Base-by-base conservation (phyloP, 1,139 yeast species). In the Komagataea norvegica region DNA sequence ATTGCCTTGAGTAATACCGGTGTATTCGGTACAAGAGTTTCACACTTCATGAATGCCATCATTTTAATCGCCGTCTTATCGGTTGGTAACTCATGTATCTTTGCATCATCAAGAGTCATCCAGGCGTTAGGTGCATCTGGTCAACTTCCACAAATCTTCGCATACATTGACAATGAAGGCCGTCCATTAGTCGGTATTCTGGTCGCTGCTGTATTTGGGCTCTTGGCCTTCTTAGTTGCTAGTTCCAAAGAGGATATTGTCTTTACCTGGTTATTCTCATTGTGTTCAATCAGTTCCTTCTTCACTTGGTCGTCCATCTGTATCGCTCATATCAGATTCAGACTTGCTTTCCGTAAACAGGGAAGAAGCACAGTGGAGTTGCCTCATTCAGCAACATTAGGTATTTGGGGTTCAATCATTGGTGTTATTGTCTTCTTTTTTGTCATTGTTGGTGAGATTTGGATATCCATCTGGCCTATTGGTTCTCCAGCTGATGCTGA, bases 241-340 rank as follows among this genome's bases (percentile, higher is more conserved):
- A 72, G 81, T 33, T 55, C 65, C 21, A 66, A 75, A 39, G 70
- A 77, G 56, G 74, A 66, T 43, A 74, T 68, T 7, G 79, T 79
- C 14, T 80, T 81, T 58, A 67, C 70, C 46, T 81, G 89, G 88
- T 60, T 81, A 51, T 62, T 78, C 57, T 74, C 84, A 20, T 57
- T 82, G 25, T 81, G 85, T 39, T 82, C 86, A 20, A 61, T 80
- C 38, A 77, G 82, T 28, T 83, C 84, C 30, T 69, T 80, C 49
- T 75, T 79, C 57, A 77, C 85, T 15, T 81, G 88, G 89, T 70
- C 67, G 26, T 73, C 79, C 30, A 77, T 80, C 45, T 75, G 79
- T 56, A 51, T 77, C 33, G 72, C 79, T 47, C 83, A 75, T 51
- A 62, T 80, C 37, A 69, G 87, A 55, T 79, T 80, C 59, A 74